Base-by-base conservation (phyloP, 2,329 filamentous ascomycete species). In the Amphichorda felina region DNA sequence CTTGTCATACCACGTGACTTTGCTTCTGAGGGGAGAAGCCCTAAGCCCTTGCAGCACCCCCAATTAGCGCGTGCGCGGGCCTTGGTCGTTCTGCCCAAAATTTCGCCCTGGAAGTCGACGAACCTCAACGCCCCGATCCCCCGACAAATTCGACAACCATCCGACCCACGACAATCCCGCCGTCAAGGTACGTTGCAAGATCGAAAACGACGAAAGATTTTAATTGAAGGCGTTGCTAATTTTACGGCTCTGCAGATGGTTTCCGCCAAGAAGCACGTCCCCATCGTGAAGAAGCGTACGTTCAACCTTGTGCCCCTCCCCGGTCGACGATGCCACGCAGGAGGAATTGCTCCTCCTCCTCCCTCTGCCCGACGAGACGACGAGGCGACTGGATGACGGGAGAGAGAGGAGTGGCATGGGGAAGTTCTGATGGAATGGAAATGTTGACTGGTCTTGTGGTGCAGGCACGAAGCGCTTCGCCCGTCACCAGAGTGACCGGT, bases 241-340 rank as follows among this genome's bases (percentile, higher is more conserved):
- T 41, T 39, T 41, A 33, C 38, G 40, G 34, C 36, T 25, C 31
- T 49, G 38, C 50, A 89, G 88, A 96, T 96, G 91, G 87, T 89
- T 77, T 78, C 88, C 82, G 84, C 89, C 70, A 94, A 93, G 84
- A 93, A 94, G 78, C 91, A 96, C 72, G 79, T 96, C 64, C 82
- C 88, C 61, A 98, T 98, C 78, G 85, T 98, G 63, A 98, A 98
- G 86, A 98, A 98, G 87, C 87, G 87, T 94, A 89, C 63, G 86
- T 87, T 59, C 51, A 34, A 26, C 30, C 19, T 13, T 39, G 31
- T 22, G 22, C 37, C 33, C 26, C 37, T 36, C 40, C 34, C 33
- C 30, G 34, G 21, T 31, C 34, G 33, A 38, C 34, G n/a, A n/a
- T 9, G 15, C 36, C 21, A 33, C 36, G 36, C n/a, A n/a, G n/a